Percentiles rank a stretch among this genome's conserved stretches.
Conservation (phyloP, 495 filamentous ascomycete genomes). For the Hyaloscypha hepaticicola region DNA sequence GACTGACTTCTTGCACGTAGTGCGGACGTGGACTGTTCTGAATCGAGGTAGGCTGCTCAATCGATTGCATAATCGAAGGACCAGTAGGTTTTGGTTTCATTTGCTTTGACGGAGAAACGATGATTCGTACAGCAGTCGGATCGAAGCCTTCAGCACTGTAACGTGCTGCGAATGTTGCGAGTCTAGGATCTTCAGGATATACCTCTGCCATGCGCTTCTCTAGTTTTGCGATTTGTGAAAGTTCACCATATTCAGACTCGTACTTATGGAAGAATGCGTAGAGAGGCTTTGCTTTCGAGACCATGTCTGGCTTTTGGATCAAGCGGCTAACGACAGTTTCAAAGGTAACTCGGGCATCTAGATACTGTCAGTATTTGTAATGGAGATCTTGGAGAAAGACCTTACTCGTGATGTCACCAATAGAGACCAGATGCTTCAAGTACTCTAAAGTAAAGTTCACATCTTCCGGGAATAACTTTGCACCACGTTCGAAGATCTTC, state of each 20-base stretch:
- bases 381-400: constrained; percentile 11
- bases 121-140: constrained; percentile 74
- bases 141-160: constrained; percentile 68
- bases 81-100: constrained; percentile 56
- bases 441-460: constrained; percentile 91
- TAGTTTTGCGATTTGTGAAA: constrained; percentile 81
- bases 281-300: constrained; percentile 75
- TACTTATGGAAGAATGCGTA: constrained; percentile 91
- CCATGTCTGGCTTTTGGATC: constrained; percentile 66
- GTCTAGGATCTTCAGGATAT: constrained; percentile 80
- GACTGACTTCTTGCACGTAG: constrained; percentile 40
- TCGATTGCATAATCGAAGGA: constrained; percentile 42
- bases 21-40: constrained; percentile 52
- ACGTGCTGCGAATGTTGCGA: constrained; percentile 72
- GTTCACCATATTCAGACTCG: constrained; percentile 90
- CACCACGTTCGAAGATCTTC: constrained; percentile 92
- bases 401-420: constrained; percentile 92
- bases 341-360: constrained; percentile 92
- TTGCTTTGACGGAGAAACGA: constrained; percentile 77
- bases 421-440: constrained; percentile 86
- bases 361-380: constrained; percentile 9
- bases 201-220: constrained; percentile 91
- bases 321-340: constrained; percentile 84
- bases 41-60: constrained; percentile 49
- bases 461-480: constrained; percentile 88